Conservation (phyloP, 1,284 basidiomycete species). For the Leccinum olivaceoglutinosum region DNA sequence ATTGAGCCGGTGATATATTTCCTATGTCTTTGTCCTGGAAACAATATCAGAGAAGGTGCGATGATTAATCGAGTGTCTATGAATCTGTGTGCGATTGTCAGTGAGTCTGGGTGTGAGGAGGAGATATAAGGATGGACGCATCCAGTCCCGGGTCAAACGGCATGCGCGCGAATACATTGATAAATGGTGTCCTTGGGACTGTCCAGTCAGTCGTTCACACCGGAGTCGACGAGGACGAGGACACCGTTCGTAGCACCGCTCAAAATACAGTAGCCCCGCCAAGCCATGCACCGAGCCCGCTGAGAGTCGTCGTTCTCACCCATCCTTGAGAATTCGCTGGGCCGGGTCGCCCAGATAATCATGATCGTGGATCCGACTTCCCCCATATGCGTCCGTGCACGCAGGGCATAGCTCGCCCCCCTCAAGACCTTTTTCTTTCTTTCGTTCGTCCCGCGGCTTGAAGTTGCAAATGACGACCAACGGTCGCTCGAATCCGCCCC, state of each 20-base stretch:
- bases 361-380: background rate
- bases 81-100: background rate
- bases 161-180: background rate
- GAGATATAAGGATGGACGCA: background rate
- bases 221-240: background rate
- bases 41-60: background rate
- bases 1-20: background rate
- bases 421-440: background rate
- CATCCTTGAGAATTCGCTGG: background rate
- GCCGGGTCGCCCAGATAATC: background rate
- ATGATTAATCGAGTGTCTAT: background rate
- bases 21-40: background rate
- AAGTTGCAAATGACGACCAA: background rate
- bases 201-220: background rate
- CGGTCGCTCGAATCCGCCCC: slow-evolving; percentile 10
- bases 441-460: slow-evolving; percentile 1
- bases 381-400: background rate
- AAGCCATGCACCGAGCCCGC: background rate
- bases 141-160: background rate
- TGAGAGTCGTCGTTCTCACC: background rate
- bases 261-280: background rate
- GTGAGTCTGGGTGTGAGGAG: background rate
- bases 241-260: background rate
- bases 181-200: background rate
- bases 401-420: background rate